Base-by-base conservation (phyloP, 192 early-diverging fungal species). In the Coemansia sp. region DNA sequence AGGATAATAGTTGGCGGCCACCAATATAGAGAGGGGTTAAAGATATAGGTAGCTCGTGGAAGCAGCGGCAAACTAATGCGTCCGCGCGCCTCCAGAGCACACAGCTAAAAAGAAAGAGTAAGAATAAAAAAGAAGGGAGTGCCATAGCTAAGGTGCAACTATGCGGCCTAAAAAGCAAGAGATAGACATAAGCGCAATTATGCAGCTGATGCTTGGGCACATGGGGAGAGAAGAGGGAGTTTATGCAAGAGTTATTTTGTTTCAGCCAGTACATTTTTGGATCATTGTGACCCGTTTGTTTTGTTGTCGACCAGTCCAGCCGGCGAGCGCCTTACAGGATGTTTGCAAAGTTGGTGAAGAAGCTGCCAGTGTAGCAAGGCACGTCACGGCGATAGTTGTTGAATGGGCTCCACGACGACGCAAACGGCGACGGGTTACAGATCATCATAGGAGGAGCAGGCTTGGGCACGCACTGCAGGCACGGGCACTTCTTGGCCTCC, bases 351-450 rank as follows among this genome's bases (percentile, higher is more conserved):
- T 74, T 74, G 24, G 54, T 58, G 36, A 74, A 74, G 55, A 74
- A 74, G 42, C 64, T 53, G 32, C 71, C 60, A 20, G 24, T 53
- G 55, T 74, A 74, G 64, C 71, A 74, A 8, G 64, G 55, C 23
- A 58, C 71, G 22, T 67, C 71, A 19, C 71, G 71, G 33, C 64
- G 64, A 55, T 74, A 74, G 59, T 74, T 74, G 52, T 74, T 74
- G 71, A 74, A 74, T 19, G 71, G 71, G 44, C 71, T 74, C 71
- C 71, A 74, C n/a, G 71, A 45, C 19, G 71, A 74, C 9, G 64
- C 71, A 59, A 74, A 74, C 28, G 71, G 71, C 27, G 71, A 74
- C 35, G 61, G 57, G 55, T 55, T 66, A 46, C 60, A 55, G 19
- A 50, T 50, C 13, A 46, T 19, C 29, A 47, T 43, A 2, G 42